Evolutionary conservation across 1,139 yeast genomes (phyloP).

Genomic region (Casaregolazyma suthepensis): DNA sequence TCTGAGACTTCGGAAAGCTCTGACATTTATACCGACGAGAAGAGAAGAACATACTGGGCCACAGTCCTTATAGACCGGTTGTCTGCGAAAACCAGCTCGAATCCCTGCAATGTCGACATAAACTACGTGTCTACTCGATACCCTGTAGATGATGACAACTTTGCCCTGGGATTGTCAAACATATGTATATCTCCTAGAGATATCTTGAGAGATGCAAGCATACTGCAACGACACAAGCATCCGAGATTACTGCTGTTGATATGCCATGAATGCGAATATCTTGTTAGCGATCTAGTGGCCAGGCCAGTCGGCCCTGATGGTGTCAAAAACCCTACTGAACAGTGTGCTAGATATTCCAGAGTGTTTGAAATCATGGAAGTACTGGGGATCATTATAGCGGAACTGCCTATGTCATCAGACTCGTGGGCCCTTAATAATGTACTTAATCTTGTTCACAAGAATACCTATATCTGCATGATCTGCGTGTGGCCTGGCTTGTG

Average conservation of each 20-base stretch:
- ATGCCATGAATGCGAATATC: background rate
- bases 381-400: background rate
- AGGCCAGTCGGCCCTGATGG: background rate
- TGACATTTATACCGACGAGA: conserved; percentile 1
- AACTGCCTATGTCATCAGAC: background rate
- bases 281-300: background rate
- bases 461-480: background rate
- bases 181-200: background rate
- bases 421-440: background rate
- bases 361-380: background rate
- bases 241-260: background rate
- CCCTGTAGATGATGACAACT: conserved; percentile 4
- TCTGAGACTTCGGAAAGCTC: background rate
- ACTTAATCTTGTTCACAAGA: background rate
- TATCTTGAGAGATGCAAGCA: background rate
- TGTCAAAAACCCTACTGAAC: background rate
- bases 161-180: background rate
- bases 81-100: background rate
- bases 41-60: conserved; percentile 3
- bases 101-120: background rate
- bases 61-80: background rate
- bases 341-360: background rate
- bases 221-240: background rate
- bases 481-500: background rate
- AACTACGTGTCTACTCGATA: background rate